Conservation (phyloP, 495 filamentous ascomycete genomes). For the Penicillium silybi region DNA sequence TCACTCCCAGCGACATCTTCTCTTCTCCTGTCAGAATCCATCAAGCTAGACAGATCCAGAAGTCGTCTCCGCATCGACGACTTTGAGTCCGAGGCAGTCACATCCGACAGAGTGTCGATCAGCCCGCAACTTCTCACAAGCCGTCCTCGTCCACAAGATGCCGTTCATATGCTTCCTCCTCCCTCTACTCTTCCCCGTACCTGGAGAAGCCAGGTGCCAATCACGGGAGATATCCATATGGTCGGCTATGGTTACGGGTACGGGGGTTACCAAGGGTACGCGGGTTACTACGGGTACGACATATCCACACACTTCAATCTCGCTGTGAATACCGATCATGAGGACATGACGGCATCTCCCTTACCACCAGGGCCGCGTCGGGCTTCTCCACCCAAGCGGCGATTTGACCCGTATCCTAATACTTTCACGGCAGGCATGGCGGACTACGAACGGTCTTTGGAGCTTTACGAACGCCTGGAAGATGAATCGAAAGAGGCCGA, state of each 20-base stretch:
- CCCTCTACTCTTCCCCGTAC: background rate
- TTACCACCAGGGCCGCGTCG: background rate
- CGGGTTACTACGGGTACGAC: too few relatives aligned
- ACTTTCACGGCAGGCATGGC: background rate
- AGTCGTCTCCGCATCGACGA: background rate
- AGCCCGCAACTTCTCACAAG: background rate
- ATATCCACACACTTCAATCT: too few relatives aligned
- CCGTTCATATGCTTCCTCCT: background rate
- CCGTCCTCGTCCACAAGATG: background rate
- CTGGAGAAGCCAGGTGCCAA: background rate
- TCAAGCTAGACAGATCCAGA: background rate
- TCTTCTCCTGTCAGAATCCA: background rate
- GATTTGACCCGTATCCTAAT: background rate
- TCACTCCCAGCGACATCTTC: background rate
- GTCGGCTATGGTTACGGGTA: conserved; percentile 3
- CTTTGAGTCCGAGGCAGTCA: conserved; percentile 8
- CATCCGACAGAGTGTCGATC: conserved; percentile 9
- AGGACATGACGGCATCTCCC: background rate
- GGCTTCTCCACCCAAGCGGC: background rate
- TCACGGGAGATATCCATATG: background rate
- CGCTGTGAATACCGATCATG: background rate
- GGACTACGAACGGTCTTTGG: background rate
- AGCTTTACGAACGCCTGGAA: background rate
- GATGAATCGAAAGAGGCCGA: background rate
- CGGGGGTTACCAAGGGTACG: too few relatives aligned